Evolutionary conservation across 177 flowering plant species (phyloP).

Genomic region (Vitis hybrid): DNA sequence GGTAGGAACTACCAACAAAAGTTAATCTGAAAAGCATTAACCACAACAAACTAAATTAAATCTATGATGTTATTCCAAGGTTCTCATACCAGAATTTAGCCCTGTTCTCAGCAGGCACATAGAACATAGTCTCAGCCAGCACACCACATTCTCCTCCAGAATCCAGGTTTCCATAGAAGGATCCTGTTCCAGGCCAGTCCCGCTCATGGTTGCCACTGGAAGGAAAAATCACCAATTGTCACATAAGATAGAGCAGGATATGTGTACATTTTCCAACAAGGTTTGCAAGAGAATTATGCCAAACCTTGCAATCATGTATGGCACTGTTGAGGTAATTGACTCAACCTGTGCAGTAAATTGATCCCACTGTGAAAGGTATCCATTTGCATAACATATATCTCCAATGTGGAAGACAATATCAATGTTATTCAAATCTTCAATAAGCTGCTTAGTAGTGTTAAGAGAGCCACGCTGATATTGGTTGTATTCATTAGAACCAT

Average conservation of each 20-base stretch:
- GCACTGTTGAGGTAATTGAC: constrained; percentile 82
- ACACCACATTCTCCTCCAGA: constrained; percentile 98
- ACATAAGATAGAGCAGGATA: constrained; percentile 2
- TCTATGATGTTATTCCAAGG: neutral
- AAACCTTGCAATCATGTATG: constrained; percentile 90
- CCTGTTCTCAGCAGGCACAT: constrained; percentile 80
- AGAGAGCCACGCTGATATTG: constrained; percentile 68
- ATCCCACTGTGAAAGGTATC: constrained; percentile 93
- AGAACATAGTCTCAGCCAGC: constrained; percentile 73
- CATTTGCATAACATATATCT: constrained; percentile 80
- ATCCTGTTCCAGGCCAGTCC: constrained; percentile 87
- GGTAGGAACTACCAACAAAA: too few relatives aligned
- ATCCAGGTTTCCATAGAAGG: constrained; percentile 69
- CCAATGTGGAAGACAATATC: constrained; percentile 92
- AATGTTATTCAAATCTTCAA: constrained; percentile 59
- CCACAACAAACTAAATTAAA: neutral
- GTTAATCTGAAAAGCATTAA: too few relatives aligned
- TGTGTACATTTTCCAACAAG: neutral
- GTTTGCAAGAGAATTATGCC: neutral
- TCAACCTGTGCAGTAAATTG: constrained; percentile 89
- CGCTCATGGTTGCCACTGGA: constrained; percentile 94
- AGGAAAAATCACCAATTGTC: constrained; percentile 8
- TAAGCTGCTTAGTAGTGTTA: constrained; percentile 72
- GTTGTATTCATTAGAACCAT: constrained; percentile 86
- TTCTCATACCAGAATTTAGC: constrained; percentile 72